Percentiles rank a stretch among this genome's conserved stretches.
These are phyloP conservation scores for Paecilomyces dactylethromorphus DNA, from an alignment of 2,329 filamentous ascomycete genomes.

Conservation along the genomic window DNA sequence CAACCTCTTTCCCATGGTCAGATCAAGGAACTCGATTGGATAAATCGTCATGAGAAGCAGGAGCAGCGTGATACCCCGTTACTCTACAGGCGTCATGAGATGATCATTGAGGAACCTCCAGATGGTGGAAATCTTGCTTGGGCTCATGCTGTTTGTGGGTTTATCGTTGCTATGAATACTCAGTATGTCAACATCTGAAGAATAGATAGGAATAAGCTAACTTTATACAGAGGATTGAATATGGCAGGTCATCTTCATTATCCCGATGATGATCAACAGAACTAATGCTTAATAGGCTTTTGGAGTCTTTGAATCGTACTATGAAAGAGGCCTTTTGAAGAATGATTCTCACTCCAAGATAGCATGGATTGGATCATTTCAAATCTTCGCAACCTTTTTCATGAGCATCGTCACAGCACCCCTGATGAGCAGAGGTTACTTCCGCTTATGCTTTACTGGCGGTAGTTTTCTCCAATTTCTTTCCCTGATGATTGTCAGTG, in stretches of 20 bases:
- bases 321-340: constrained; percentile 20
- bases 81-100: background rate
- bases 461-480: constrained; percentile 24
- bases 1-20: constrained; percentile 6
- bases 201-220: background rate
- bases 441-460: constrained; percentile 17
- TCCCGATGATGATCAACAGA: background rate
- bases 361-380: constrained; percentile 36
- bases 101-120: constrained; percentile 12
- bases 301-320: constrained; percentile 39
- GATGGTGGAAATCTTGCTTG: constrained; percentile 26
- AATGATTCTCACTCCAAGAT: constrained; percentile 22
- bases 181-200: constrained; percentile 15
- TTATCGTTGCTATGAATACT: constrained; percentile 22
- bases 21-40: constrained; percentile 5
- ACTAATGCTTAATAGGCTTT: constrained; percentile 16
- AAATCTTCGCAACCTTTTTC: constrained; percentile 36
- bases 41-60: background rate
- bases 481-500: constrained; percentile 38
- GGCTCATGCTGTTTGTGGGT: constrained; percentile 20
- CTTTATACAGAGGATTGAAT: constrained; percentile 19
- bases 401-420: constrained; percentile 29
- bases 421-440: constrained; percentile 32
- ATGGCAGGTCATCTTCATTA: constrained; percentile 14
- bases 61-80: background rate